Evolutionary conservation across 2,329 filamentous ascomycete genomes (phyloP).

Genomic region (Anthostomella pinea): DNA sequence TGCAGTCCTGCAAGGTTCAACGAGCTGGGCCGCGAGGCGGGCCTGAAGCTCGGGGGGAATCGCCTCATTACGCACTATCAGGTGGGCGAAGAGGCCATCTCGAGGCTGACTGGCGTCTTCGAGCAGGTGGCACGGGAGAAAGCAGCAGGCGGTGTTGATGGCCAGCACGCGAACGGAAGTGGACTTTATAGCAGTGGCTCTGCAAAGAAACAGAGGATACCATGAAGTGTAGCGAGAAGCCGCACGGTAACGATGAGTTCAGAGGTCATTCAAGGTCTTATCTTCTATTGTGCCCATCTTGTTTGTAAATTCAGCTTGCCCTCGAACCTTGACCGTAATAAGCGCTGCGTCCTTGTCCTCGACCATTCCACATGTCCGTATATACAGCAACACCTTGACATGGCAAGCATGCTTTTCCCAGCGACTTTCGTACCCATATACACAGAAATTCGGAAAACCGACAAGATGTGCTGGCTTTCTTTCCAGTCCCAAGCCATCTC

Average conservation of each 20-base stretch:
- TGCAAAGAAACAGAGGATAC: constrained; percentile 1
- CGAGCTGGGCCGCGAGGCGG: constrained; percentile 24
- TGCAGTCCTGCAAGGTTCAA: constrained; percentile 21
- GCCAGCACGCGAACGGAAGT: constrained; percentile 1
- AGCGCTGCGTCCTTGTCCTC: too few relatives aligned
- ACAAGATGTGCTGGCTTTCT: constrained; percentile 8
- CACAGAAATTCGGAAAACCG: constrained; percentile 8
- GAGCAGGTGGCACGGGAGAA: constrained; percentile 29
- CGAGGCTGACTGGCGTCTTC: constrained; percentile 45
- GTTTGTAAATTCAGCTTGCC: too few relatives aligned
- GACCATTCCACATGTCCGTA: too few relatives aligned
- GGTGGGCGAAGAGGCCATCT: constrained; percentile 58
- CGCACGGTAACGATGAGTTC: too few relatives aligned
- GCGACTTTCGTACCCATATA: constrained; percentile 12
- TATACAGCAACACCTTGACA: too few relatives aligned
- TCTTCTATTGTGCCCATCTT: too few relatives aligned
- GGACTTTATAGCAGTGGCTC: constrained; percentile 18
- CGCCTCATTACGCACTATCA: constrained; percentile 39
- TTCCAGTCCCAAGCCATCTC: constrained; percentile 7
- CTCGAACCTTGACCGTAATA: too few relatives aligned
- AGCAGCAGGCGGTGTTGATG: constrained; percentile 31
- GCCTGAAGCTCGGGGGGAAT: constrained; percentile 25
- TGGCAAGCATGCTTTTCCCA: constrained; percentile 6
- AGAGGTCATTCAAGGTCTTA: too few relatives aligned
- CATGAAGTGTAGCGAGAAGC: too few relatives aligned